Evolutionary conservation across 2,329 filamentous ascomycete genomes (phyloP), one percentile per base, ranked within the genome.

Genomic region (Colletotrichum sp.): DNA sequence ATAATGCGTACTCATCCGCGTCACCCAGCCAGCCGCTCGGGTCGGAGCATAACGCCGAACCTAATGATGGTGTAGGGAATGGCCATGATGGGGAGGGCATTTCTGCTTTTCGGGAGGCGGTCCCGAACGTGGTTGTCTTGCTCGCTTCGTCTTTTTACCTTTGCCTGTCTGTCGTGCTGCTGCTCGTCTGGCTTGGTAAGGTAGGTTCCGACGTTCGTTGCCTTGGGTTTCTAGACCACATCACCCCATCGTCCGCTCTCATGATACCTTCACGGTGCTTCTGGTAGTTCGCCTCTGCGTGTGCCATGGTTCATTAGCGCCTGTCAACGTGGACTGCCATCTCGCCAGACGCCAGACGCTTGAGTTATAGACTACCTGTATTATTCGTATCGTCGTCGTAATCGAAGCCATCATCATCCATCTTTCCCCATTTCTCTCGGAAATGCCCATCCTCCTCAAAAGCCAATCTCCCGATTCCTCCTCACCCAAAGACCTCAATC

Each of bases 401-500:
- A 52, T 52, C 44, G 10, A 52, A 21, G 44, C 44, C 44, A 52
- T 52, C 44, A 52, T 21, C 44, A 6, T 52, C 44, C 4, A 8
- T 49, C n/a, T 34, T 30, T 62, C 15, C 15, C 16, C n/a, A 18
- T 24, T 9, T 9, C 32, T 13, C 15, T n/a, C 24, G 2, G 12
- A 18, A 24, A 26, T 44, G n/a, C 36, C 39, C 24, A 57, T 32
- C 32, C 59, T 78, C 6, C 28, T 16, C 18, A 52, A 52, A 52
- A 52, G 44, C 44, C 44, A 52, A 52, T 52, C n/a, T 52, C 44
- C 44, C 44, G 44, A 21, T 52, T 21, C n/a, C 44, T 8, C 10
- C n/a, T 68, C 30, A 89, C 5, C 86, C 88, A 83, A 92, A 92
- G 0, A 91, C 89, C 78, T 91, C 90, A 71, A 90, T 90, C 86